Evolutionary conservation across 2,329 filamentous ascomycete genomes (phyloP).

Genomic region (Ophiostoma sp.): DNA sequence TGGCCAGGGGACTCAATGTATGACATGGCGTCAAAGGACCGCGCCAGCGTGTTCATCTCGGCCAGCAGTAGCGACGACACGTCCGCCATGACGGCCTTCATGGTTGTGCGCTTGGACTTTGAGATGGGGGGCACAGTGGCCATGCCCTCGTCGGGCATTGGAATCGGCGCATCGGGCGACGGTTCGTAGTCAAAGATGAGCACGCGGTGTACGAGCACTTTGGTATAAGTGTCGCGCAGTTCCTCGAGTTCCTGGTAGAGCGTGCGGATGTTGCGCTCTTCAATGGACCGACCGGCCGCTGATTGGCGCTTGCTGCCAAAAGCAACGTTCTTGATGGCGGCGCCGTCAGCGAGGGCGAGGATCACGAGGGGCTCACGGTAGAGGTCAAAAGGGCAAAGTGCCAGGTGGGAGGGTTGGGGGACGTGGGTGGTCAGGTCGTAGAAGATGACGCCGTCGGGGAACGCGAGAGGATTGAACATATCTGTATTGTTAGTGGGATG

Average conservation of each 20-base stretch:
- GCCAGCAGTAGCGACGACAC: constrained; percentile 72
- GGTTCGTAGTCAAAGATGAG: constrained; percentile 74
- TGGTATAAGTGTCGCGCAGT: constrained; percentile 70
- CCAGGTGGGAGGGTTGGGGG: constrained; percentile 75
- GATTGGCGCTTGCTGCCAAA: constrained; percentile 56
- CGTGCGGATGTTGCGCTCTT: constrained; percentile 59
- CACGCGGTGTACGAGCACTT: constrained; percentile 74
- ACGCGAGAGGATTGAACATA: constrained; percentile 90
- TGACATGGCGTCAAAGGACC: constrained; percentile 69
- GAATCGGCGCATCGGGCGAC: constrained; percentile 49
- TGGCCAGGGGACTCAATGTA: constrained; percentile 75
- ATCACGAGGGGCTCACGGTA: constrained; percentile 82
- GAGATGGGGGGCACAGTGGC: constrained; percentile 68
- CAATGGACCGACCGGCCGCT: constrained; percentile 50
- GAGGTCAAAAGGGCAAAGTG: constrained; percentile 84
- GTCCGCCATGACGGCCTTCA: constrained; percentile 79
- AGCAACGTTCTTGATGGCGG: constrained; percentile 59
- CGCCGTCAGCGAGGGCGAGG: constrained; percentile 80
- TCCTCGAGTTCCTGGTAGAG: constrained; percentile 69
- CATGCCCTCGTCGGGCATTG: constrained; percentile 68
- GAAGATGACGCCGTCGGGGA: constrained; percentile 80
- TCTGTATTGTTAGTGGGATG: constrained; percentile 53
- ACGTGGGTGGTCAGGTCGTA: constrained; percentile 83
- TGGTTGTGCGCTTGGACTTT: constrained; percentile 72
- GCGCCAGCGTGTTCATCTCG: constrained; percentile 73